phyloP scores from a whole-genome alignment of 345 rosid species.

The Ricinus communis region DNA sequence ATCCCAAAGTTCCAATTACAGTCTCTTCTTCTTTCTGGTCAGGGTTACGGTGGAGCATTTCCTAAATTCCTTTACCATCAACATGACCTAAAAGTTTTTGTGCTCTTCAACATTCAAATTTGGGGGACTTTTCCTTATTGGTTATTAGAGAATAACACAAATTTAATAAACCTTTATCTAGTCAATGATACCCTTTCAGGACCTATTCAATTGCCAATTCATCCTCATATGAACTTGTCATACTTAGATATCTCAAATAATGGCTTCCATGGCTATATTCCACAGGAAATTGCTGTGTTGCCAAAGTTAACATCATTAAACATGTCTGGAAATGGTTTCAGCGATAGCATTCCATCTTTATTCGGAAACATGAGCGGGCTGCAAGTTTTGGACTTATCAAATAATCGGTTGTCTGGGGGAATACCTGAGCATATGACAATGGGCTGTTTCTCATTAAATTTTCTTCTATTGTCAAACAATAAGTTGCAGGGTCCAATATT shows the following conservation, averaged over 20 bases:
- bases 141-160: conserved; percentile 5
- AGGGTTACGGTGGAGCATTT: background rate
- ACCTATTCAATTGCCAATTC: background rate
- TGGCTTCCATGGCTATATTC: background rate
- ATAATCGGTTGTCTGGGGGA: background rate
- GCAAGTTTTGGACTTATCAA: background rate
- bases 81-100: background rate
- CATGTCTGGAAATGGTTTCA: background rate
- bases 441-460: background rate
- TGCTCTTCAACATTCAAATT: background rate
- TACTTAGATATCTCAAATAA: background rate
- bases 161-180: background rate
- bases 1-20: background rate
- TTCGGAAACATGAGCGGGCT: background rate
- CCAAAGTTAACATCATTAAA: background rate
- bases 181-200: conserved; percentile 3
- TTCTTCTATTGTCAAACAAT: background rate
- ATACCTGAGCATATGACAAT: background rate
- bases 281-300: background rate
- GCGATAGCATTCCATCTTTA: background rate
- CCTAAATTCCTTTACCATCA: conserved; percentile 9
- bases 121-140: background rate
- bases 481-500: background rate
- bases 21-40: background rate
- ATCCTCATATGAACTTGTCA: background rate